Evolutionary conservation across 768 basidiomycete genomes (phyloP).

Genomic region (Trametes cingulata): DNA sequence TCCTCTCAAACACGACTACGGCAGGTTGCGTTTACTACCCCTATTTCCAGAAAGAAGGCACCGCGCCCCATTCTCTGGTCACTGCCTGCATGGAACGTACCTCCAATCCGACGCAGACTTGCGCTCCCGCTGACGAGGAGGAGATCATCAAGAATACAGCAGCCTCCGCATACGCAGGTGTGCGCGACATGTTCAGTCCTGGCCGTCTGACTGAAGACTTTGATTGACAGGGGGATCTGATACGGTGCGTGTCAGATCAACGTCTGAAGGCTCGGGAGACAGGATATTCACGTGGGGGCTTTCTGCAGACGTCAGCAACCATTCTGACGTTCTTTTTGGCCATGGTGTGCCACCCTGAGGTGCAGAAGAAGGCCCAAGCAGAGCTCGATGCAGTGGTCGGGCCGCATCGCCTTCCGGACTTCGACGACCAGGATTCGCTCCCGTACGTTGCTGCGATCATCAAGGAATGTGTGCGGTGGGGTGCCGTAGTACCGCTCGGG

Average conservation of each 20-base stretch:
- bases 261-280: too few species aligned
- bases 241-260: too few species aligned
- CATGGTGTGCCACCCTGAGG: constrained; percentile 60
- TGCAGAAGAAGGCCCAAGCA: constrained; percentile 55
- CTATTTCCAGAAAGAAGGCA: neutral
- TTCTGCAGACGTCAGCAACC: constrained; percentile 50
- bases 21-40: too few species aligned
- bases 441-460: constrained; percentile 31
- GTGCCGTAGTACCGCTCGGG: constrained; percentile 21
- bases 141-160: neutral
- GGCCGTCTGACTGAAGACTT: too few species aligned
- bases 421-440: constrained; percentile 25
- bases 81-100: neutral
- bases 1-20: too few species aligned
- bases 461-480: constrained; percentile 32
- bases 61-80: neutral
- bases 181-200: too few species aligned
- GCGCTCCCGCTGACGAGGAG: neutral
- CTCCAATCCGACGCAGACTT: neutral
- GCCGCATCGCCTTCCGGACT: constrained; percentile 50
- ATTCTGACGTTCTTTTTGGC: constrained; percentile 62
- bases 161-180: neutral
- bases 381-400: constrained; percentile 66
- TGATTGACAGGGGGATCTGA: too few species aligned
- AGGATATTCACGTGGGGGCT: too few species aligned